These are phyloP conservation scores for Aspergillus aculeatinus DNA, from an alignment of 2,329 filamentous ascomycete genomes.

Conservation along the genomic window DNA sequence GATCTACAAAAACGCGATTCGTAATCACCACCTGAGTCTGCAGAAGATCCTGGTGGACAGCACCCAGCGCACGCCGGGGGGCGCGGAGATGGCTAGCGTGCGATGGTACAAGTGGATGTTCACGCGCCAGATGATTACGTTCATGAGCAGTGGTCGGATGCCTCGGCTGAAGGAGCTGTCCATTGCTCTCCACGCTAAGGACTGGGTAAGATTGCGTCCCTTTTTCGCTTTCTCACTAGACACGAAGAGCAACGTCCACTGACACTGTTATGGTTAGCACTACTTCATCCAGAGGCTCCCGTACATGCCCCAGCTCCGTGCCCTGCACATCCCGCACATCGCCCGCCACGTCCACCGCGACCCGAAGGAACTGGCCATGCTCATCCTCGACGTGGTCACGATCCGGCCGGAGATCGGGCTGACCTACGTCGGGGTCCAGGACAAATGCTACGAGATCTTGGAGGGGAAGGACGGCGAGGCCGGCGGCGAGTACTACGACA, in stretches of 20 bases:
- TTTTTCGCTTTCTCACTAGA: not conserved
- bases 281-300: slow-evolving; percentile 75
- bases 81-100: slow-evolving; percentile 35
- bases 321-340: slow-evolving; percentile 69
- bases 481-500: slow-evolving; percentile 34
- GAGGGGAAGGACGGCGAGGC: slow-evolving; percentile 53
- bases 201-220: slow-evolving; percentile 64
- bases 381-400: slow-evolving; percentile 75
- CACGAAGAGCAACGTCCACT: not conserved
- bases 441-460: slow-evolving; percentile 78
- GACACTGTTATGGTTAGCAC: slow-evolving; percentile 54
- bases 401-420: slow-evolving; percentile 73
- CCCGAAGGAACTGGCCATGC: slow-evolving; percentile 68
- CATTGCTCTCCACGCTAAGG: slow-evolving; percentile 69
- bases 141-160: slow-evolving; percentile 77
- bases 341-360: slow-evolving; percentile 63
- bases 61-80: slow-evolving; percentile 53
- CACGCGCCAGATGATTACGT: slow-evolving; percentile 66
- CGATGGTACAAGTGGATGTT: slow-evolving; percentile 71
- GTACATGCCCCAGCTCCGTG: slow-evolving; percentile 66
- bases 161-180: slow-evolving; percentile 68
- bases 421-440: slow-evolving; percentile 73
- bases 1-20: slow-evolving; percentile 69
- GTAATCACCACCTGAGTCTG: slow-evolving; percentile 68
- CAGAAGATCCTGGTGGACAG: slow-evolving; percentile 74